Evolutionary conservation across 805 yeast genomes (phyloP).

Genomic region (Metschnikowia santaceciliae): DNA sequence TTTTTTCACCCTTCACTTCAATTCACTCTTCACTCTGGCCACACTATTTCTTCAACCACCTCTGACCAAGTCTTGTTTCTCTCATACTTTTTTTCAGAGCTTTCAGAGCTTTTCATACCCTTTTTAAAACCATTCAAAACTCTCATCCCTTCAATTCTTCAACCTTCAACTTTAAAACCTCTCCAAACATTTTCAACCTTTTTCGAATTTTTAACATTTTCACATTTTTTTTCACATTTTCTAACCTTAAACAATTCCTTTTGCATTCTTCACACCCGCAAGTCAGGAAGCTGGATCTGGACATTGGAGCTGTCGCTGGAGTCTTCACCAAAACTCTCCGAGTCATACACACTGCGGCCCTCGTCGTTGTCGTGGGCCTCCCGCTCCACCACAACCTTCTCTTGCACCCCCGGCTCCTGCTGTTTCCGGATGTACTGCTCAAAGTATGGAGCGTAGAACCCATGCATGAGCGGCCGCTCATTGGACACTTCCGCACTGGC

Average conservation of each 20-base stretch:
- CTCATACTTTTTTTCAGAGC: too few species aligned
- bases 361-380: background rate
- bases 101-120: too few species aligned
- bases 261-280: background rate
- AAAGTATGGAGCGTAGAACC: conserved; percentile 11
- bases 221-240: background rate
- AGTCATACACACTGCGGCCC: conserved; percentile 3
- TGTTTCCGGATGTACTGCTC: conserved; percentile 13
- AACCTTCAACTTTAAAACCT: too few species aligned
- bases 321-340: conserved; percentile 10
- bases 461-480: background rate
- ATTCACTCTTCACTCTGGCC: too few species aligned
- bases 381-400: background rate
- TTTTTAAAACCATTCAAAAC: too few species aligned
- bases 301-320: conserved; percentile 27
- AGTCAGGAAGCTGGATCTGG: conserved; percentile 26
- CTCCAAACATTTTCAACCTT: too few species aligned
- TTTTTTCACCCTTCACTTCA: too few species aligned
- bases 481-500: background rate
- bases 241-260: background rate
- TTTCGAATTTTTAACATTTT: too few species aligned
- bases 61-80: too few species aligned
- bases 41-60: too few species aligned
- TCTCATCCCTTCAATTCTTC: too few species aligned
- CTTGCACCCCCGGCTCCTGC: background rate